These are phyloP conservation scores for Verruconis gallopava DNA, from an alignment of 2,329 filamentous ascomycete genomes.

Conservation along the genomic window DNA sequence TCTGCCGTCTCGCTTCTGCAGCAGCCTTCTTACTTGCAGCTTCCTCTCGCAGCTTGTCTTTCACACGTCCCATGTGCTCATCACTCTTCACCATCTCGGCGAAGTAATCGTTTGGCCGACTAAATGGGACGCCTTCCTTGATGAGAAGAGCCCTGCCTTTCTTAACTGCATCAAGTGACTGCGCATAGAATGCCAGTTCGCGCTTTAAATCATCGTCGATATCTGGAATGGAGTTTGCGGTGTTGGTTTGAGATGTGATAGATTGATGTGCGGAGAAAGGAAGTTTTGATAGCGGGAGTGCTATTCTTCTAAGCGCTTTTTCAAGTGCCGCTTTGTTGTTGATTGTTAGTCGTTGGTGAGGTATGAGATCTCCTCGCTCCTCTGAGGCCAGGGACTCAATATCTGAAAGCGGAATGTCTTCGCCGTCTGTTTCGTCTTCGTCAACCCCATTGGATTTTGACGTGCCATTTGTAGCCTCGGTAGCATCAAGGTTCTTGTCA, in stretches of 20 bases:
- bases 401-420: slow-evolving; percentile 82
- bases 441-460: slow-evolving; percentile 33
- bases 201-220: slow-evolving; percentile 84
- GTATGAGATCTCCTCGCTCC: slow-evolving; percentile 75
- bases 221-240: slow-evolving; percentile 62
- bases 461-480: not conserved
- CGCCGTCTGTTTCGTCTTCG: slow-evolving; percentile 59
- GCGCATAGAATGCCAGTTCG: slow-evolving; percentile 85
- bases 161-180: slow-evolving; percentile 68
- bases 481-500: not conserved
- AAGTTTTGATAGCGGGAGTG: slow-evolving; percentile 53
- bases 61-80: slow-evolving; percentile 95
- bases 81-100: slow-evolving; percentile 99
- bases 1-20: slow-evolving; percentile 77
- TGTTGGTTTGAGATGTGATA: slow-evolving; percentile 45
- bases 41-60: slow-evolving; percentile 83
- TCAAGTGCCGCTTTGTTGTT: slow-evolving; percentile 88
- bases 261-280: slow-evolving; percentile 77
- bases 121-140: slow-evolving; percentile 74
- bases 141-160: slow-evolving; percentile 61
- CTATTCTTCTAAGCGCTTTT: slow-evolving; percentile 66
- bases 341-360: slow-evolving; percentile 87
- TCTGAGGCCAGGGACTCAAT: slow-evolving; percentile 66
- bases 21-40: slow-evolving; percentile 86
- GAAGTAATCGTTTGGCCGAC: slow-evolving; percentile 86